These are phyloP conservation scores for Jimgerdemannia lactiflua DNA, from an alignment of 192 early-diverging fungal species.

Conservation along the genomic window DNA sequence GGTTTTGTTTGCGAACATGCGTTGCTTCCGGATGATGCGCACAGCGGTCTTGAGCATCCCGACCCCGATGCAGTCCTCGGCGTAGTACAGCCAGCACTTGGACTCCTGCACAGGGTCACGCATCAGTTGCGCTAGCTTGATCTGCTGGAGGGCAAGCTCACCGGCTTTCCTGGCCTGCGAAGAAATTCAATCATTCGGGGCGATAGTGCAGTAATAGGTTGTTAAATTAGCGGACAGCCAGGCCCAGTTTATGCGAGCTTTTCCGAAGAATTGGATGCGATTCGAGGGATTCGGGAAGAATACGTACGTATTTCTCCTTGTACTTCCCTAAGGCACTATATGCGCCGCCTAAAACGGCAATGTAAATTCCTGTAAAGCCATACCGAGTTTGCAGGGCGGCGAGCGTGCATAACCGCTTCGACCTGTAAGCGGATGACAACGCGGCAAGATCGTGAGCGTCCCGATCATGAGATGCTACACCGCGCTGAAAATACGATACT, in stretches of 20 bases:
- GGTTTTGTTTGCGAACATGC: not conserved
- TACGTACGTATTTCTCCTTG: conserved; percentile 29
- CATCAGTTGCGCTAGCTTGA: conserved; percentile 28
- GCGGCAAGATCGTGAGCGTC: too few relatives aligned
- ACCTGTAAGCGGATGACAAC: not conserved
- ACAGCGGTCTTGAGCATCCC: conserved; percentile 21
- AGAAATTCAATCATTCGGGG: not conserved
- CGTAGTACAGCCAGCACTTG: conserved; percentile 45
- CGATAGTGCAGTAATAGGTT: not conserved
- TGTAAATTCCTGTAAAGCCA: conserved; percentile 29
- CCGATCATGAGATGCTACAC: too few relatives aligned
- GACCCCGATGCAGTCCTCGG: conserved; percentile 35
- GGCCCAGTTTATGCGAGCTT: too few relatives aligned
- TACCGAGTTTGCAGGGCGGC: not conserved
- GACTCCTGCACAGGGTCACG: conserved; percentile 34
- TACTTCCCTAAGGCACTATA: conserved; percentile 39
- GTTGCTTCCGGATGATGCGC: conserved; percentile 22
- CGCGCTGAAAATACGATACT: too few relatives aligned
- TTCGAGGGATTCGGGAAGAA: not conserved
- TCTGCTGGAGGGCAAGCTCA: conserved; percentile 31
- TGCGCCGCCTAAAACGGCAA: conserved; percentile 39
- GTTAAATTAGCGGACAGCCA: too few relatives aligned
- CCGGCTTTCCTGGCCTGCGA: conserved; percentile 33
- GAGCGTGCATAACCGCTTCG: not conserved
- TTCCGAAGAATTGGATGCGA: too few relatives aligned